phyloP scores from a whole-genome alignment of 352 stramenopile genomes.

The Pythium dissimile region DNA sequence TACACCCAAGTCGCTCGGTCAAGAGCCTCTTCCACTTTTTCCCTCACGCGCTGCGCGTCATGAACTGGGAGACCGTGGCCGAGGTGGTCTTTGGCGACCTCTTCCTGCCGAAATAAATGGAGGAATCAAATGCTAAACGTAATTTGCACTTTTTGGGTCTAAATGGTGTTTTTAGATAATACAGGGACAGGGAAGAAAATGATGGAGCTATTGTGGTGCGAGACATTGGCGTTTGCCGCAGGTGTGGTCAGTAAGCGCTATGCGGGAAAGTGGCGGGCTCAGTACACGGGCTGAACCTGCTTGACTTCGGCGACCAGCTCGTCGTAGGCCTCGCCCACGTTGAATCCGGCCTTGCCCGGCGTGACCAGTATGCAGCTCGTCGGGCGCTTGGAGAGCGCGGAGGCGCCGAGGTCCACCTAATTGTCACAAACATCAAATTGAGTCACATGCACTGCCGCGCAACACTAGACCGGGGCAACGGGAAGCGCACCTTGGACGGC shows the following conservation, averaged over 20 bases:
- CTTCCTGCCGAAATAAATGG: conserved; percentile 26
- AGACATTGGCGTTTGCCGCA: no score
- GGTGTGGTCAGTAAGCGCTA: neutral
- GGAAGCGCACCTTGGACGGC: conserved; percentile 87
- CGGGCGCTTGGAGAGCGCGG: conserved; percentile 96
- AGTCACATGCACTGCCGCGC: no score
- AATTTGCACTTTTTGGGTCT: no score
- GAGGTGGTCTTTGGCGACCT: conserved; percentile 57
- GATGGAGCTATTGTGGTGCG: conserved; percentile 2
- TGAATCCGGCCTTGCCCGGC: conserved; percentile 89
- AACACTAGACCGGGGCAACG: no score
- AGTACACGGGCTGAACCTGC: conserved; percentile 84
- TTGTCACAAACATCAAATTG: conserved; percentile 3
- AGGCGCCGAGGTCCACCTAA: conserved; percentile 91
- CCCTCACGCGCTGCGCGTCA: conserved; percentile 30
- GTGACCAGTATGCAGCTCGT: conserved; percentile 98
- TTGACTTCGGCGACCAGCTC: conserved; percentile 89
- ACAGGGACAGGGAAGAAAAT: conserved; percentile 14
- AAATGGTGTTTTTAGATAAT: conserved; percentile 23
- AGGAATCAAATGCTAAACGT: neutral
- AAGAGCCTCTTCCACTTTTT: conserved; percentile 73
- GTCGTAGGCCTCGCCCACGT: conserved; percentile 86
- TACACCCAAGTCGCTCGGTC: conserved; percentile 75
- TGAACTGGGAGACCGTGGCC: conserved; percentile 64
- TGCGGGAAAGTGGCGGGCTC: conserved; percentile 12